Conservation (phyloP, 1,284 basidiomycete species). For the Porphyrellus sp. region DNA sequence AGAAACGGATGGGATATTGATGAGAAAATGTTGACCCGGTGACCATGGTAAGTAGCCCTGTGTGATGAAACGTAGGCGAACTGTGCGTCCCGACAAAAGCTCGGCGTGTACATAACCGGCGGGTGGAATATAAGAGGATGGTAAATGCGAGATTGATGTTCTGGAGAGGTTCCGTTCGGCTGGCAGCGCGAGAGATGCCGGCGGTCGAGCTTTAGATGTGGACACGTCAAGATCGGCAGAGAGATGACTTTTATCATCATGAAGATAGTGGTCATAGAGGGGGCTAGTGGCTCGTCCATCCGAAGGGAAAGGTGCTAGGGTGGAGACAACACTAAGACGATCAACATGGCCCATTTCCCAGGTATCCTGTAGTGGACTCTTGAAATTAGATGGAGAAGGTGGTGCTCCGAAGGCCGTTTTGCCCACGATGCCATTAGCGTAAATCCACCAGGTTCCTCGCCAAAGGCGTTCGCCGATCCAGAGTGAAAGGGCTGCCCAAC, state of each 20-base stretch:
- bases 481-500: slow-evolving; percentile 58
- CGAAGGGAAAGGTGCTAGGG: neutral
- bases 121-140: slow-evolving; percentile 46
- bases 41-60: slow-evolving; percentile 65
- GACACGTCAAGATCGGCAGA: neutral
- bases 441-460: slow-evolving; percentile 59
- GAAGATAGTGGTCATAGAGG: slow-evolving; percentile 23
- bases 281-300: slow-evolving; percentile 26
- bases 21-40: slow-evolving; percentile 78
- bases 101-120: slow-evolving; percentile 75
- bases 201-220: neutral
- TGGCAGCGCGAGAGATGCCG: neutral
- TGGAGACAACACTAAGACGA: slow-evolving; percentile 5
- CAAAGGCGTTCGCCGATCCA: slow-evolving; percentile 68
- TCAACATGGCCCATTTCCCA: slow-evolving; percentile 28
- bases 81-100: slow-evolving; percentile 72
- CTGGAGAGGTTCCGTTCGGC: slow-evolving; percentile 4
- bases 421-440: slow-evolving; percentile 56
- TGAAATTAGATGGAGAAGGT: neutral
- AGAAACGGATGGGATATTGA: slow-evolving; percentile 70
- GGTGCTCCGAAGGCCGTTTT: neutral
- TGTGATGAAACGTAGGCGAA: slow-evolving; percentile 70
- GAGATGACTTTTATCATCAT: slow-evolving; percentile 5
- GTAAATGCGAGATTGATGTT: neutral
- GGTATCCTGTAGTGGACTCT: slow-evolving; percentile 5